Conservation (phyloP, 2,329 filamentous ascomycete genomes). For the Myriosclerotinia curreyana region DNA sequence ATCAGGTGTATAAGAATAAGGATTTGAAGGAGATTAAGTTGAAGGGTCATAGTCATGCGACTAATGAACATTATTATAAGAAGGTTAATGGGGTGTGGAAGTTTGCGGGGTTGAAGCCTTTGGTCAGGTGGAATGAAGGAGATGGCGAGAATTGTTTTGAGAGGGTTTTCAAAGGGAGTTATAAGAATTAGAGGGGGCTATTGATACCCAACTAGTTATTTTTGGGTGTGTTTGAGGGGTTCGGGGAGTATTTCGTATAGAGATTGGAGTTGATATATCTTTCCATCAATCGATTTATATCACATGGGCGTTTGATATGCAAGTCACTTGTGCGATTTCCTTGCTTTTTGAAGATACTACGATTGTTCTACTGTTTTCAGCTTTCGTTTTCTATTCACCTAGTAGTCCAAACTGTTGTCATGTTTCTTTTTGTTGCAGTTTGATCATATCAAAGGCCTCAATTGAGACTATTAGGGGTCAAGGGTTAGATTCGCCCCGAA, state of each 20-base stretch:
- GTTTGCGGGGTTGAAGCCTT: slow-evolving; percentile 36
- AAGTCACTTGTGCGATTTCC: too few relatives aligned
- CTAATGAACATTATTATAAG: slow-evolving; percentile 35
- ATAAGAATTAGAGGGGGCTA: slow-evolving; percentile 9
- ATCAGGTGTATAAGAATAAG: slow-evolving; percentile 29
- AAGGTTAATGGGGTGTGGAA: slow-evolving; percentile 36
- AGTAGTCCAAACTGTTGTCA: too few relatives aligned
- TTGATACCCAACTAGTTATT: background rate
- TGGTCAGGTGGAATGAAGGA: slow-evolving; percentile 34
- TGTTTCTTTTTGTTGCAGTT: too few relatives aligned
- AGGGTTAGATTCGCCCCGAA: too few relatives aligned
- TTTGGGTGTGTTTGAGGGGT: background rate
- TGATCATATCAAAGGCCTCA: too few relatives aligned
- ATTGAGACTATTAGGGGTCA: too few relatives aligned
- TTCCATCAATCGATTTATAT: too few relatives aligned
- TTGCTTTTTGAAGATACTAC: too few relatives aligned
- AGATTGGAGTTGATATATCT: too few relatives aligned
- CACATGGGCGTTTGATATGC: too few relatives aligned
- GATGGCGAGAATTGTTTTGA: slow-evolving; percentile 31
- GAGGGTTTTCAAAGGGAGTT: slow-evolving; percentile 34
- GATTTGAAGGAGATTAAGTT: slow-evolving; percentile 29
- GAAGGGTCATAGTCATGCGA: slow-evolving; percentile 34
- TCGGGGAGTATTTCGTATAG: background rate
- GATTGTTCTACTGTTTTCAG: too few relatives aligned
- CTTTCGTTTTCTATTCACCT: too few relatives aligned